These are phyloP conservation scores for Auriscalpium microsporum DNA, from an alignment of 768 basidiomycete species.

Conservation along the genomic window DNA sequence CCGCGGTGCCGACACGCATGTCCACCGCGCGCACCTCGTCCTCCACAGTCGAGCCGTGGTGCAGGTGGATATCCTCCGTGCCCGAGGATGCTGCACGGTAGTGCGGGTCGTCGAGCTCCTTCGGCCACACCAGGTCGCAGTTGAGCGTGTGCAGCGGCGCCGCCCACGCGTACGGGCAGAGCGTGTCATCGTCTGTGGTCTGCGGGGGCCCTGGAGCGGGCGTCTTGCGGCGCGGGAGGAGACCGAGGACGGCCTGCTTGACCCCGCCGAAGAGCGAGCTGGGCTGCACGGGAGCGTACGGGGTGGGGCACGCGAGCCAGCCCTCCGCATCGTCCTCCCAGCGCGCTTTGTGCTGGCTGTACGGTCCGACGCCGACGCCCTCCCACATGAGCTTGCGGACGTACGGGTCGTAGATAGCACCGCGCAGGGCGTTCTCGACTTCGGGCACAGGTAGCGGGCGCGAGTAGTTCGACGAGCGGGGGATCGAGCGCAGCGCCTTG, in stretches of 20 bases:
- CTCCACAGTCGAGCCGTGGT: not conserved
- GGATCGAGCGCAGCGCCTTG: constrained; percentile 66
- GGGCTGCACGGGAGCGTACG: not conserved
- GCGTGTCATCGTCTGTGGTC: constrained; percentile 38
- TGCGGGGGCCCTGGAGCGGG: not conserved
- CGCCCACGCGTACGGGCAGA: constrained; percentile 80
- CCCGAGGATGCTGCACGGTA: constrained; percentile 18
- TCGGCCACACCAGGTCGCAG: constrained; percentile 78
- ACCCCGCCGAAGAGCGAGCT: not conserved
- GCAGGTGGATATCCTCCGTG: not conserved
- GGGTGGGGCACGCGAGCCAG: constrained; percentile 64
- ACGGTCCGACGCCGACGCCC: constrained; percentile 46
- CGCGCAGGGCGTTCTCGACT: constrained; percentile 60
- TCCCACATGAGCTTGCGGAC: constrained; percentile 84
- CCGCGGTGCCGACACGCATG: not conserved
- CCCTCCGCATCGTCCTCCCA: constrained; percentile 50
- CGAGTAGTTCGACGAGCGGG: constrained; percentile 57
- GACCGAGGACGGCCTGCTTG: constrained; percentile 1
- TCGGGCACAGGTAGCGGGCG: constrained; percentile 56
- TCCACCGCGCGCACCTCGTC: constrained; percentile 5
- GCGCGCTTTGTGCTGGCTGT: constrained; percentile 3
- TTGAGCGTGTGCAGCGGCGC: constrained; percentile 66
- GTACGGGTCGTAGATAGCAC: constrained; percentile 80
- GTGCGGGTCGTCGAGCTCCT: constrained; percentile 48
- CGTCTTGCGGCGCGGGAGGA: not conserved